Evolutionary conservation across 1,284 basidiomycete genomes (phyloP), one percentile per base, ranked within the genome.

Genomic region (Tilletia indica): DNA sequence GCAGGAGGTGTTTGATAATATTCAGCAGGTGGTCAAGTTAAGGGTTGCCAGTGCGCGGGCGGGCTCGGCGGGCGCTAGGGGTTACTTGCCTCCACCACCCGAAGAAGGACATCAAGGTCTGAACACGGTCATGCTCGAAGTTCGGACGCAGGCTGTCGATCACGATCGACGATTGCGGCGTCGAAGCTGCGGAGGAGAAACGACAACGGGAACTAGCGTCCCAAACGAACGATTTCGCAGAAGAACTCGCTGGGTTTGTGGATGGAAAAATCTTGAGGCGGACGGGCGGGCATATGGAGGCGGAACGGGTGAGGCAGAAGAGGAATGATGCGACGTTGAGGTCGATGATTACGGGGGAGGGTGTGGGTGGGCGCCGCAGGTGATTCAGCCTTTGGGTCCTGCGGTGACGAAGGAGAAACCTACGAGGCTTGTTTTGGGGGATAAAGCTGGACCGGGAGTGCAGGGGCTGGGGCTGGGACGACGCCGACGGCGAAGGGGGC

Each of bases 61-160:
- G 69, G 70, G 12, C 67, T 39, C n/a, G 38, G 34, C n/a, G 31
- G 67, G 54, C 36, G 39, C 34, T 6, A 4, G 36, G 12, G 68
- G 72, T 38, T 84, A 79, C 70, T 74, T 82, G 12, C 82, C 82
- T 4, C 82, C 82, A 2, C 69, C 79, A 25, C 82, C 82, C 0
- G 82, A 84, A 48, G 76, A 80, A 48, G 82, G 80, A 11, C 82
- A 84, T 69, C 76, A 80, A 64, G 82, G 82, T 0, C 73, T 84
- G 36, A 74, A 72, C 47, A 82, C 82, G 31, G 82, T 84, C 25
- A 83, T 84, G 82, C 74, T 83, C 70, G 82, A 84, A 63, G 82
- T 84, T 63, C 78, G 80, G 31, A 75, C 76, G 42, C 82, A 83
- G 69, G 72, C 77, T 2, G 79, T 83, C 19, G 82, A 84, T 71